Conservation (phyloP, 2,329 filamentous ascomycete genomes). For the Lecanoromycetidae sp. region DNA sequence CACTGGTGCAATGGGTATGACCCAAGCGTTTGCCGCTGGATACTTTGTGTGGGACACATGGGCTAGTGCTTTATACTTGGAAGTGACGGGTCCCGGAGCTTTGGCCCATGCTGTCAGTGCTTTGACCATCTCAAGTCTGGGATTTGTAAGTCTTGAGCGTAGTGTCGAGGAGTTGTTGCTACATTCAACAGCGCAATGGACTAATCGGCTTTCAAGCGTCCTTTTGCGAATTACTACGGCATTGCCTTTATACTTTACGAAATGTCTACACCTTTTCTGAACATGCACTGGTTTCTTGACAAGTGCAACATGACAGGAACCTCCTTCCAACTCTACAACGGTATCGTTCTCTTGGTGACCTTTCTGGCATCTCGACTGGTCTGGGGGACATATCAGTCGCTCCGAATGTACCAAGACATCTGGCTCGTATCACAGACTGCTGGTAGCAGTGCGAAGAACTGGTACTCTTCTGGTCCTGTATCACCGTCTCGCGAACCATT, state of each 20-base stretch:
- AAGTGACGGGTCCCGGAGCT: constrained; percentile 49
- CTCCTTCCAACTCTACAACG: constrained; percentile 49
- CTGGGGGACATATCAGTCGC: constrained; percentile 49
- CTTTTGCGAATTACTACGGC: constrained; percentile 54
- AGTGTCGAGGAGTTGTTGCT: too few relatives aligned
- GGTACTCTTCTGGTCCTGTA: background rate
- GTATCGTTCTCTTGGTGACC: constrained; percentile 43
- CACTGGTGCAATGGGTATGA: constrained; percentile 45
- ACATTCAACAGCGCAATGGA: background rate
- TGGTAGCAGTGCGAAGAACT: constrained; percentile 26
- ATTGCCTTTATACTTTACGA: constrained; percentile 56
- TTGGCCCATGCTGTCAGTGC: constrained; percentile 50
- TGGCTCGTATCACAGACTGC: constrained; percentile 29
- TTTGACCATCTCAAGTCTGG: constrained; percentile 47
- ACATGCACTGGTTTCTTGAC: constrained; percentile 59
- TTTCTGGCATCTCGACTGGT: constrained; percentile 51
- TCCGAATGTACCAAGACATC: constrained; percentile 47
- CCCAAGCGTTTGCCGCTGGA: constrained; percentile 47
- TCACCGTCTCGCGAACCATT: background rate
- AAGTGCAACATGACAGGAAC: constrained; percentile 53
- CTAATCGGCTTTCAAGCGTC: constrained; percentile 34
- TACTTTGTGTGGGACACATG: constrained; percentile 55
- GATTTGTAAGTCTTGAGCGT: constrained; percentile 46
- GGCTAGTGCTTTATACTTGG: constrained; percentile 42
- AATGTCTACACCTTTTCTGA: constrained; percentile 52